Evolutionary conservation across 352 stramenopile genomes (phyloP), one percentile per base, ranked within the genome.

Genomic region (Globisporangium paddicum): DNA sequence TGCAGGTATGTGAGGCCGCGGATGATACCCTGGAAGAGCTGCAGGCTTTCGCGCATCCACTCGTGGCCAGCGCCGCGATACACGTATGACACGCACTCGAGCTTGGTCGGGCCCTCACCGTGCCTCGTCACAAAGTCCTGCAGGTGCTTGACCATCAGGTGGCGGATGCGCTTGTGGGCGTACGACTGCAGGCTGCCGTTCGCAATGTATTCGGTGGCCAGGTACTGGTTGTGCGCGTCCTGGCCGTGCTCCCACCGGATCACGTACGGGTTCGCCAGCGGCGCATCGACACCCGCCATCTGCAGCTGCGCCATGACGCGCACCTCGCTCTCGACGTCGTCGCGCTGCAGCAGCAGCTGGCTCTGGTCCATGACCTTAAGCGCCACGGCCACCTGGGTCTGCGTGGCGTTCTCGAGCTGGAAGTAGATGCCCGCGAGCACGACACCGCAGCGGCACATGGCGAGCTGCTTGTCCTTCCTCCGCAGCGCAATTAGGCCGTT

Each of bases 371-470:
- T 93, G 35, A 87, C 71, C 54, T 95, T 95, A 34, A 95, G 71
- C 35, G 85, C 85, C 23, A 93, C 82, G 19, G 82, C 66, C 0
- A 82, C 58, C 55, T 90, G 78, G 35, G 69, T 47, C 10, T 77
- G 62, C 1, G 72, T 78, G 16, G 71, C 68, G 14, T 69, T 64
- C 23, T 86, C 60, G 13, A 82, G 52, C 18, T 73, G 77, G 49
- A 93, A 87, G 70, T 88, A 95, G 9, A 85, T 77, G 55, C 82
- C 82, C 0, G 79, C 77, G n/a, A 93, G 68, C 37, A 95, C 85
- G 41, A 92, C 73, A 40, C 85, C 85, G 54, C 85, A 95, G 63
- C 85, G 82, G 58, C 81, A 92, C 41, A 95, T 62, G 0, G 80
- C 78, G 45, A 90, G 50, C 67, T 89, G 75, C 25, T 74, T 73